Percentiles rank a stretch among this genome's conserved stretches.
These are phyloP conservation scores for Yamadazyma spencermartinsiae DNA, from an alignment of 1,139 yeast genomes.

Conservation along the genomic window DNA sequence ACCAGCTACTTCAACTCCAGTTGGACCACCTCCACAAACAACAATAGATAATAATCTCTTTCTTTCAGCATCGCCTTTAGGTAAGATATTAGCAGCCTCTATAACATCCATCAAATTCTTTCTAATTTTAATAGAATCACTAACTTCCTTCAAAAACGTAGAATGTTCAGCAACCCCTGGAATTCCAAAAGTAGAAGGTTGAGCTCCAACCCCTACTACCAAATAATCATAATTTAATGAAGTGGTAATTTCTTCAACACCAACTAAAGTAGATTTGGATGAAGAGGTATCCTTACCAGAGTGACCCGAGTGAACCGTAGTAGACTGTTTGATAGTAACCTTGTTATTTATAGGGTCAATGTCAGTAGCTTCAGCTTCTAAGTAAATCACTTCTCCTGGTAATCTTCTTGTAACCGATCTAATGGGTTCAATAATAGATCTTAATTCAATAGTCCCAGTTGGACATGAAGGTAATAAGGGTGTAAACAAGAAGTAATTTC, in stretches of 20 bases:
- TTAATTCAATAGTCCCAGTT: conserved; percentile 87
- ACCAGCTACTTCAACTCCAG: conserved; percentile 96
- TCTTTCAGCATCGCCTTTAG: conserved; percentile 74
- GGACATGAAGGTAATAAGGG: conserved; percentile 93
- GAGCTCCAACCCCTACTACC: conserved; percentile 90
- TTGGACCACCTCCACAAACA: conserved; percentile 96
- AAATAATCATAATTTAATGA: conserved; percentile 70
- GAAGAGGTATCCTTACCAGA: conserved; percentile 54
- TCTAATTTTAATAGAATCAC: conserved; percentile 79
- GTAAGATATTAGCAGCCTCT: conserved; percentile 74
- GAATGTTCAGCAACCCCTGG: conserved; percentile 92
- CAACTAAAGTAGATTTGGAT: conserved; percentile 44
- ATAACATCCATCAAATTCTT: conserved; percentile 75
- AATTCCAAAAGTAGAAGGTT: conserved; percentile 88
- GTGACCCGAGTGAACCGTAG: conserved; percentile 54
- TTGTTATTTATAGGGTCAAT: conserved; percentile 69
- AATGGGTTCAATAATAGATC: conserved; percentile 56
- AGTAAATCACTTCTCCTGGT: conserved; percentile 77
- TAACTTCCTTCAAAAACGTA: conserved; percentile 80
- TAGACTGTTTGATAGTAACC: conserved; percentile 48
- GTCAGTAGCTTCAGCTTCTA: conserved; percentile 88
- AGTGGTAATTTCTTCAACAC: conserved; percentile 47
- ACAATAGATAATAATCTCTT: conserved; percentile 78
- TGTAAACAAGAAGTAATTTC: conserved; percentile 92
- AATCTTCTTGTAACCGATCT: conserved; percentile 31